These are phyloP conservation scores for Rutstroemia sp. DNA, from an alignment of 2,329 filamentous ascomycete species.

Conservation along the genomic window DNA sequence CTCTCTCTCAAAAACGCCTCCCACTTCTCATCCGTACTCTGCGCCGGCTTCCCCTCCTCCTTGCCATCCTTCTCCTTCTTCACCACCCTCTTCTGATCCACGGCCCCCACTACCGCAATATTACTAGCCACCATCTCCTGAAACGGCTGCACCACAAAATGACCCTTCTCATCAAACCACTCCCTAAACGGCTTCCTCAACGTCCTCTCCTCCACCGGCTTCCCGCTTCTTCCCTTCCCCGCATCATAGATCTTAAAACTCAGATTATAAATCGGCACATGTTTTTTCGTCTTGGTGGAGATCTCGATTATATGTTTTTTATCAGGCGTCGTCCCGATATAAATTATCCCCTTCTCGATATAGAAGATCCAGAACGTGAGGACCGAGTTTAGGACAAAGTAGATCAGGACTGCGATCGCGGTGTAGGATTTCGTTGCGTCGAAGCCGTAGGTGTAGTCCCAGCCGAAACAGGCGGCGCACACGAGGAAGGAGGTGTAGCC, in stretches of 20 bases:
- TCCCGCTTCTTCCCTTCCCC: conserved; percentile 9
- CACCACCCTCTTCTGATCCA: conserved; percentile 53
- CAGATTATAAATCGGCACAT: conserved; percentile 74
- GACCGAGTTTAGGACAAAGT: conserved; percentile 69
- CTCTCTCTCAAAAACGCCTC: conserved; percentile 27
- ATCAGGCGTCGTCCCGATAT: conserved; percentile 52
- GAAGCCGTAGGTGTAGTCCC: conserved; percentile 89
- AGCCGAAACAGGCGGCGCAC: conserved; percentile 76
- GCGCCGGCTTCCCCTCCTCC: conserved; percentile 10
- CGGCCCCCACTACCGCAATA: conserved; percentile 56
- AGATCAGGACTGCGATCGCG: conserved; percentile 67
- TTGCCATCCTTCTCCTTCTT: conserved; percentile 12
- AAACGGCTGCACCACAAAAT: conserved; percentile 68
- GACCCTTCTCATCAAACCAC: conserved; percentile 70
- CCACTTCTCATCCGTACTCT: conserved; percentile 28
- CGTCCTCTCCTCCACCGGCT: conserved; percentile 31
- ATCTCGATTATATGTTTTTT: conserved; percentile 70
- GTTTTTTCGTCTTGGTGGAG: conserved; percentile 65
- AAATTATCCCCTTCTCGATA: conserved; percentile 76
- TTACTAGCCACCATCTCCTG: conserved; percentile 69
- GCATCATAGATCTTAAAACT: conserved; percentile 46
- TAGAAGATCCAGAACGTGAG: conserved; percentile 80
- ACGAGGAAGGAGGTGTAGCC: conserved; percentile 79
- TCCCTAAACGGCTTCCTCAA: conserved; percentile 59
- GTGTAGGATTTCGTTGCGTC: conserved; percentile 79